phyloP scores from a whole-genome alignment of 306 rosid genomes.

The Lithocarpus polystachyus region DNA sequence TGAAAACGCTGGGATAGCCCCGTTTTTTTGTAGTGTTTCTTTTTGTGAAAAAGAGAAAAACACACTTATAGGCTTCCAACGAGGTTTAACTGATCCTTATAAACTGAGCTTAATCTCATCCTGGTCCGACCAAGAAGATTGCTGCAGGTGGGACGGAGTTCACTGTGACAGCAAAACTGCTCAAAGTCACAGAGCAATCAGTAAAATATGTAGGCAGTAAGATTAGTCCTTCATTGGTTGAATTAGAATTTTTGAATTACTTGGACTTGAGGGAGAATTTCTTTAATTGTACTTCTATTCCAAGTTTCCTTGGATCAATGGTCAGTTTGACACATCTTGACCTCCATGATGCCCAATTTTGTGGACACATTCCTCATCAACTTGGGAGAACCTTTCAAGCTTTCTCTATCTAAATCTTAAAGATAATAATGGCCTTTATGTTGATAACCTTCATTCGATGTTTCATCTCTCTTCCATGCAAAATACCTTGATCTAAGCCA shows the following conservation, averaged over 20 bases:
- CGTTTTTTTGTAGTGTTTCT: no score
- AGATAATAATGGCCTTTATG: background rate
- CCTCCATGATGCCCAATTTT: background rate
- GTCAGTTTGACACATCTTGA: background rate
- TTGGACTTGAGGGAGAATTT: background rate
- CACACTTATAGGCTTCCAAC: no score
- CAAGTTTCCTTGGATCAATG: background rate
- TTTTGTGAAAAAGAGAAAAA: no score
- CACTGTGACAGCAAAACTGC: background rate
- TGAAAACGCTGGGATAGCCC: no score
- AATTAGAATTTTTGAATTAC: slow-evolving; percentile 1
- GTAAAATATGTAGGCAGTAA: no score
- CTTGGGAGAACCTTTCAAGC: slow-evolving; percentile 24
- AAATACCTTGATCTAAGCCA: background rate
- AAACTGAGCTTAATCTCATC: fast-evolving
- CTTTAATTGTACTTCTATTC: background rate
- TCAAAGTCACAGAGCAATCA: no score
- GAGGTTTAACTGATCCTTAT: no score
- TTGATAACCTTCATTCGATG: background rate
- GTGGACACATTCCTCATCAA: background rate
- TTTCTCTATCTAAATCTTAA: background rate
- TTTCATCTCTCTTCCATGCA: background rate
- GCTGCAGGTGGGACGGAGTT: slow-evolving; percentile 16
- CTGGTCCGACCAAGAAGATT: background rate
- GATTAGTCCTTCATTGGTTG: background rate